Percentiles rank a stretch among this genome's conserved stretches.
Conservation (phyloP, 2,329 filamentous ascomycete genomes). For the Ophiocordyceps camponoti-leonardi region DNA sequence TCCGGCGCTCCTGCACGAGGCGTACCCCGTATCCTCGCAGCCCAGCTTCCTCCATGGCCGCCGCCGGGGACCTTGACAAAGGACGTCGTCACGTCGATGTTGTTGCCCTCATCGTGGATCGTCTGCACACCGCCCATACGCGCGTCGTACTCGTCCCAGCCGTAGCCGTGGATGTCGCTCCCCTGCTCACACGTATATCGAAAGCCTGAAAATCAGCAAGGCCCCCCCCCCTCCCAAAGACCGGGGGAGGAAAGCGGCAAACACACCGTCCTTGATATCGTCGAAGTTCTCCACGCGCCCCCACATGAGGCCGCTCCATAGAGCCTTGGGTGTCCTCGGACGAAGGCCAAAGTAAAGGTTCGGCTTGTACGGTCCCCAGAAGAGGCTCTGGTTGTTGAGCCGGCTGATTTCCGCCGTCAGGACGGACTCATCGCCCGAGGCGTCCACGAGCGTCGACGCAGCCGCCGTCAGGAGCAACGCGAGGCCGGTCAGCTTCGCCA, state of each 20-base stretch:
- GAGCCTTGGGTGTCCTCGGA: conserved; percentile 62
- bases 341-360: conserved; percentile 90
- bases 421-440: conserved; percentile 17
- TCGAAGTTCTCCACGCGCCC: conserved; percentile 64
- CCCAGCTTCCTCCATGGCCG: conserved; percentile 79
- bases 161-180: conserved; percentile 86
- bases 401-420: conserved; percentile 31
- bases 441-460: conserved; percentile 11
- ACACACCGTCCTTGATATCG: conserved; percentile 55
- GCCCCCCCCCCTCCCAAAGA: neutral
- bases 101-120: conserved; percentile 79
- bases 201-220: conserved; percentile 37
- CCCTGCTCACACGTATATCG: conserved; percentile 93
- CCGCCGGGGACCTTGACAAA: conserved; percentile 90
- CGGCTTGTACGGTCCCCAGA: conserved; percentile 92
- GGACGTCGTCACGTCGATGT: conserved; percentile 76
- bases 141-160: conserved; percentile 94
- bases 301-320: conserved; percentile 80
- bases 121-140: conserved; percentile 74
- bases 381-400: conserved; percentile 61
- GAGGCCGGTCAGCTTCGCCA: neutral
- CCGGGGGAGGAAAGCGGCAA: neutral
- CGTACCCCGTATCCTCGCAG: conserved; percentile 66
- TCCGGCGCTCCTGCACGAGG: conserved; percentile 51
- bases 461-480: conserved; percentile 10